These are phyloP conservation scores for Drechslerella dactyloides DNA, from an alignment of 2,329 filamentous ascomycete genomes.

Conservation along the genomic window DNA sequence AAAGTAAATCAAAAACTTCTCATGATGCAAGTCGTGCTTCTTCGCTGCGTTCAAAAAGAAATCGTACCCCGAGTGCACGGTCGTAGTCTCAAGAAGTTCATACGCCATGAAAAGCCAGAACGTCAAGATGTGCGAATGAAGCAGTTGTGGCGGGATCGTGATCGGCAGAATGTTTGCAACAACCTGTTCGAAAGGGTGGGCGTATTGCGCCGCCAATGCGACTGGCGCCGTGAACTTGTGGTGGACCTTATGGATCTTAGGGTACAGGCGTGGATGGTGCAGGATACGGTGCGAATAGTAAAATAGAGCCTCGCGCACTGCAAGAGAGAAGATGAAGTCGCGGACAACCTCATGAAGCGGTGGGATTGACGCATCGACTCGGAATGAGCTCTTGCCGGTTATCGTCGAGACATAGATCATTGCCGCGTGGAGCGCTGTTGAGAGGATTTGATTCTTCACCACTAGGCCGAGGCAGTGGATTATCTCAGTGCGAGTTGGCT, in stretches of 20 bases:
- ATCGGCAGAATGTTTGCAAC: slow-evolving; percentile 65
- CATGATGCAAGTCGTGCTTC: slow-evolving; percentile 67
- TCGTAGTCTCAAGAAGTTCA: slow-evolving; percentile 63
- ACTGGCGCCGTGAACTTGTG: slow-evolving; percentile 66
- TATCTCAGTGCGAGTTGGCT: slow-evolving; percentile 62
- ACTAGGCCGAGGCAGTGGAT: slow-evolving; percentile 60
- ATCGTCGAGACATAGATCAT: slow-evolving; percentile 53
- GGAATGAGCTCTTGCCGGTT: slow-evolving; percentile 56
- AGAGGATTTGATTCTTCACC: slow-evolving; percentile 62
- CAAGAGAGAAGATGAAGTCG: slow-evolving; percentile 60
- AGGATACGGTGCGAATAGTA: slow-evolving; percentile 66
- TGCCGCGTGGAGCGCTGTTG: slow-evolving; percentile 57
- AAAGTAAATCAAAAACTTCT: slow-evolving; percentile 65
- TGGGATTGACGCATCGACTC: slow-evolving; percentile 59
- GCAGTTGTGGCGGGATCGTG: slow-evolving; percentile 61
- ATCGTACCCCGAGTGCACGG: slow-evolving; percentile 67
- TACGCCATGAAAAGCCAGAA: slow-evolving; percentile 63
- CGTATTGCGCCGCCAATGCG: slow-evolving; percentile 65
- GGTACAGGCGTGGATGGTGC: slow-evolving; percentile 63
- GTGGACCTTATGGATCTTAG: slow-evolving; percentile 65
- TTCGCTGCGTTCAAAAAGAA: slow-evolving; percentile 62
- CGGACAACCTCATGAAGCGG: slow-evolving; percentile 57
- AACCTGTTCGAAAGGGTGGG: slow-evolving; percentile 66
- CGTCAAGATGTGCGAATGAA: slow-evolving; percentile 63
- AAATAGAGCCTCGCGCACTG: slow-evolving; percentile 63